Base-by-base conservation (phyloP, 2,329 filamentous ascomycete genomes). In the Fusarium luffae region DNA sequence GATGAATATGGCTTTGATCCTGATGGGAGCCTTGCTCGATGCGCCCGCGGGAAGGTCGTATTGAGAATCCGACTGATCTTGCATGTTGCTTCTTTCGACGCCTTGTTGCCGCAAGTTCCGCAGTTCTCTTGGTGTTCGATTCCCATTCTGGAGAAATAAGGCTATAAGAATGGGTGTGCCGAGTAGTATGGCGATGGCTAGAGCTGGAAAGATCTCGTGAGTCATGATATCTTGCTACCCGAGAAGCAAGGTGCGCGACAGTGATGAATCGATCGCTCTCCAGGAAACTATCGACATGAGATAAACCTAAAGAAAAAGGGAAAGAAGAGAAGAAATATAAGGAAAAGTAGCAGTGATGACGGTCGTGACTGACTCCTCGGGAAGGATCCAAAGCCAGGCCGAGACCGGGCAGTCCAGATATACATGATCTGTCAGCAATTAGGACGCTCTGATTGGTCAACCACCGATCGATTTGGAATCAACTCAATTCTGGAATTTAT, bases 1-100 rank as follows among this genome's bases (percentile, higher is more conserved):
- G 7, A 77, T 62, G 5, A 72, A 75, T 1, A 77, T 60, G 6
- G 75, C 75, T 25, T 77, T 77, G 63, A 77, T 63, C 3, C 59
- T 63, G 2, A 74, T 65, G 1, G 75, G 56, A 2, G 6, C 32
- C 3, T 61, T 40, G 7, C n/a, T 48, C 4, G 47, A 7, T 2
- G n/a, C 42, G 5, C 19, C 54, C 40, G 67, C 65, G 1, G 68
- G 64, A 1, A 46, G 8, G 1, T 62, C 66, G 16, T 70, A 75
- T 10, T 58, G 59, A 16, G 47, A 3, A 13, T 75, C 62, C 7
- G 63, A 58, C 50, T 77, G 76, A 12, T 77, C 75, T 5, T 28
- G 10, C 74, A 77, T 77, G 37, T 77, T 74, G 21, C 70, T 72
- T 5, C 9, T 28, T 3, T 46, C 44, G 0, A 77, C 16, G 63